Evolutionary conservation across 306 rosid species (phyloP), one percentile per base, ranked within the genome.

Genomic region (Datisca glomerata): DNA sequence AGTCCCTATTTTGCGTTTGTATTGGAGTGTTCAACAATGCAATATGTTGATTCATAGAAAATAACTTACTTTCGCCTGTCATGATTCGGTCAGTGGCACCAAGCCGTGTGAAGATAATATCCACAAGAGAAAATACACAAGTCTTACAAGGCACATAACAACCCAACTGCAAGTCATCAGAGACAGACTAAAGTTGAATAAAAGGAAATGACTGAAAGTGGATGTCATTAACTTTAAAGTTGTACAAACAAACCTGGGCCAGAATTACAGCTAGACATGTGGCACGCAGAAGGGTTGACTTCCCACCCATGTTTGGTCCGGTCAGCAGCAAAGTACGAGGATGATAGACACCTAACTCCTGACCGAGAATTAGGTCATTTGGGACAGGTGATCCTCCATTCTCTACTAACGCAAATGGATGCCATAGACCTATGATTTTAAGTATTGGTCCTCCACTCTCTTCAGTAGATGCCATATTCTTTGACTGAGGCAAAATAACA

Each of bases 251-350:
- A 62, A 85, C 97, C 97, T 87, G 97, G 49, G 94, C 93, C 60
- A 87, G 73, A 29, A 87, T 72, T 53, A 83, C 93, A 67, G 97
- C 89, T 36, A 87, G 66, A 67, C 97, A 87, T 9, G 97, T 76
- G 43, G 93, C 76, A 49, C 97, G 97, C 51, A 87, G 48, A 60
- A 87, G 93, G 17, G 97, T 87, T 44, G 97, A 87, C 62, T 87
- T 87, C 35, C 97, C 94, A 42, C 97, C 97, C 97, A 87, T 87
- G 67, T 87, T 87, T 25, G 97, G 97, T 45, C 97, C 97, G 11
- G 97, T 87, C 46, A 87, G 66, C 37, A 87, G 74, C 57, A 87
- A 67, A 8, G 94, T 76, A 46, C 65, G 78, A 32, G 93, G 82
- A 69, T 69, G 60, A 60, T 47, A 41, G 47, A 49, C 71, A 43